Evolutionary conservation across 257 asterid species (phyloP), one percentile per base, ranked within the genome.

Genomic region (Fraxinus anomala): DNA sequence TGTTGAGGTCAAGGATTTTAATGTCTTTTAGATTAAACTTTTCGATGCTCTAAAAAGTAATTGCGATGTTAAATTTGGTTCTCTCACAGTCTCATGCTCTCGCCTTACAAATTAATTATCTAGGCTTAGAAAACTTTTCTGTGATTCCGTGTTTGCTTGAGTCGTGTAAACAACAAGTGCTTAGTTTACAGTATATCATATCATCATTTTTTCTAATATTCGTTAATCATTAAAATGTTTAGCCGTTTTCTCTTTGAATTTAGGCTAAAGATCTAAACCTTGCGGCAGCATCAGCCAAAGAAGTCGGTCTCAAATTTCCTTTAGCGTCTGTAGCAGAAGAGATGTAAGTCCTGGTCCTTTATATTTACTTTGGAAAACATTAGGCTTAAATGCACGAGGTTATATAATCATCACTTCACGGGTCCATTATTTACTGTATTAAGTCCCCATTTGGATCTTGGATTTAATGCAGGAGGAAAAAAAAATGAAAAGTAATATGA

Each of bases 191-290:
- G 65, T 19, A 6, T 51, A 54, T 54, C 65, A 54, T 51, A 19
- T 19, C 10, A 19, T 19, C 63, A 5, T 19, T 6, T 17, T 19
- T 63, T 63, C 68, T 13, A 24, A 23, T 21, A 24, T 24, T 24
- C 31, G 23, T 79, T 24, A 19, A 69, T 17, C 23, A 37, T 54
- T 7, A 44, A n/a, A 54, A 39, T 73, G 37, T 72, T 61, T 21
- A 39, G 24, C 14, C 75, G 3, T 68, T 28, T 47, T 70, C 73
- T 30, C 19, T 78, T 70, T 79, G 49, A 13, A 24, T 85, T 81
- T 85, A 95, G 99, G 97, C 92, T 79, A 95, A 95, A 89, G 99
- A 95, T 86, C 85, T 95, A 39, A 87, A 83, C 75, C 97, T 95
- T 65, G 99, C 93, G 1, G 82, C 85, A 23, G 81, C 81, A 77